These are phyloP conservation scores for Quercus rubra DNA, from an alignment of 306 rosid genomes.

Conservation along the genomic window DNA sequence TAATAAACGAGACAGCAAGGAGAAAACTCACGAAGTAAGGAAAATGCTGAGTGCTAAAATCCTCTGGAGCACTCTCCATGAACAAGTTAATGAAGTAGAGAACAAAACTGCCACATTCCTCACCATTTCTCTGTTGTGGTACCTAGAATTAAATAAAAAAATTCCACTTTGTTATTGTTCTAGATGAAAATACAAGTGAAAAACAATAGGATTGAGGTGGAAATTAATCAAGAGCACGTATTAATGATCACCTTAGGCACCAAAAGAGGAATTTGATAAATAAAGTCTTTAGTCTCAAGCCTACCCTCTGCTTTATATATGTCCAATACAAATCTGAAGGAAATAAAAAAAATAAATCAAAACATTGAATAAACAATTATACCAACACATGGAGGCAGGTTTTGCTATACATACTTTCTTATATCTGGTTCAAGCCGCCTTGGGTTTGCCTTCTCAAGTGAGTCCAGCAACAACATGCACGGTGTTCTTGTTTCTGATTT, in stretches of 20 bases:
- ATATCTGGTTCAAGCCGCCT: slow-evolving; percentile 69
- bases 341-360: neutral
- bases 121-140: slow-evolving; percentile 70
- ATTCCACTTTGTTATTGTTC: neutral
- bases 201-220: neutral
- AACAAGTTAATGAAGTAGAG: slow-evolving; percentile 68
- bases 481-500: slow-evolving; percentile 39
- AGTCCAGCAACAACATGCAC: slow-evolving; percentile 82
- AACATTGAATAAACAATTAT: neutral
- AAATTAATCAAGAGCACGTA: neutral
- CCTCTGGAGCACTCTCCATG: slow-evolving; percentile 52
- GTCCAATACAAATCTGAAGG: slow-evolving; percentile 63
- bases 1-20: neutral
- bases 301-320: slow-evolving; percentile 49
- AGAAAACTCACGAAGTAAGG: slow-evolving; percentile 70
- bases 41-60: slow-evolving; percentile 48
- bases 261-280: slow-evolving; percentile 55
- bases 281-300: slow-evolving; percentile 27
- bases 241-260: slow-evolving; percentile 46
- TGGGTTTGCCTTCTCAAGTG: slow-evolving; percentile 58
- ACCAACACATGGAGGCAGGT: neutral
- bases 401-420: slow-evolving; percentile 44
- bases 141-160: slow-evolving; percentile 38
- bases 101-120: slow-evolving; percentile 73
- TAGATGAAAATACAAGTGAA: neutral